Percentiles rank a stretch among this genome's conserved stretches.
Evolutionary conservation across 768 basidiomycete species (phyloP).

Genomic region (Porphyrellus cyaneotinctus): DNA sequence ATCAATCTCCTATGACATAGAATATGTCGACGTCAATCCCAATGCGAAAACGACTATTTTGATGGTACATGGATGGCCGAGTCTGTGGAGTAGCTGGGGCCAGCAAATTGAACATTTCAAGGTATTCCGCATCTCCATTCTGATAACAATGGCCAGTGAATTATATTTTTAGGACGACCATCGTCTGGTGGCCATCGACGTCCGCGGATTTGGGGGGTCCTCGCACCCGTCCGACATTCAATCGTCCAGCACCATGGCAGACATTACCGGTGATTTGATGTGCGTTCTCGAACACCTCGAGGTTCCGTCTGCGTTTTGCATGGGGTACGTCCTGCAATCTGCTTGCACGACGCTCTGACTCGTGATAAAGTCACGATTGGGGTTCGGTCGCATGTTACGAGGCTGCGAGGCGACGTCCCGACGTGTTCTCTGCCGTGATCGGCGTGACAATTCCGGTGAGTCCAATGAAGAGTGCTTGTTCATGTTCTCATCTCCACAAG

Average conservation of each 20-base stretch:
- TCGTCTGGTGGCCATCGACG: conserved; percentile 55
- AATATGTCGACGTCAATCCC: conserved; percentile 59
- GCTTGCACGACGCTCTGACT: neutral
- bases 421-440: conserved; percentile 55
- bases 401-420: conserved; percentile 63
- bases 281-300: conserved; percentile 56
- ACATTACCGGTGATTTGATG: conserved; percentile 58
- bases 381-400: conserved; percentile 66
- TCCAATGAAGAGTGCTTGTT: neutral
- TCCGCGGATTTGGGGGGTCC: conserved; percentile 70
- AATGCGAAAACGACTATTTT: conserved; percentile 48
- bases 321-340: conserved; percentile 46
- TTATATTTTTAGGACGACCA: conserved; percentile 47
- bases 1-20: conserved; percentile 29
- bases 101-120: conserved; percentile 66
- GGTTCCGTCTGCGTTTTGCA: conserved; percentile 48
- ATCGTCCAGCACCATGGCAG: conserved; percentile 54
- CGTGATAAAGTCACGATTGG: conserved; percentile 63
- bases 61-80: conserved; percentile 79
- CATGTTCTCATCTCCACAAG: conserved; percentile 30
- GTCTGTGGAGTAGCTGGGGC: conserved; percentile 72
- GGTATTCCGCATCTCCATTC: conserved; percentile 32
- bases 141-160: neutral
- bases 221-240: conserved; percentile 60
- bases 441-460: conserved; percentile 60